Evolutionary conservation across 352 stramenopile genomes (phyloP), one percentile per base, ranked within the genome.

Genomic region (Globisporangium cederbergense): DNA sequence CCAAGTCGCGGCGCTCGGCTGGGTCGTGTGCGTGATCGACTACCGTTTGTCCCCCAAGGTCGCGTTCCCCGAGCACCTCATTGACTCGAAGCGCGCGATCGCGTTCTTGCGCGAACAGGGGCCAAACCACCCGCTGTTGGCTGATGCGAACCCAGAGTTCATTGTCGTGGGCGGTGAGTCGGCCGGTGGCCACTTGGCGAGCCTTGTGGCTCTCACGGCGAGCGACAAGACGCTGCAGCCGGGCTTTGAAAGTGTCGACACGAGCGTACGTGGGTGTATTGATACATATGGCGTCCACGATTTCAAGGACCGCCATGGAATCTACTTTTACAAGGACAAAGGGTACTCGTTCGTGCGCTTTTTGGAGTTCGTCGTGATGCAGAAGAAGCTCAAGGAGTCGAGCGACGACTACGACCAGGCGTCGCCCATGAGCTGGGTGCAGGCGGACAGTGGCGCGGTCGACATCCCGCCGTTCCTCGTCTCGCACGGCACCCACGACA

Each of bases 261-360:
- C 83, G n/a, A 90, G 78, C 40, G 79, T 93, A 2, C 70, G 76
- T 10, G 85, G 68, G 3, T 93, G 85, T 38, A 71, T 93, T 50
- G 85, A 93, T 58, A 77, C 74, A 11, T 93, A 91, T 49, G 85
- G 85, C 16, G 80, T 90, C 43, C 85, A 93, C 58, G 85, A 93
- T 50, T 82, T 93, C 57, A 83, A 74, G 14, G 85, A 93, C 50
- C 81, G 85, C 2, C 72, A 83, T 51, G 80, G 78, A 1, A 80
- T 86, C 46, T 87, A 83, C 51, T 81, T 75, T 58, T 66, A 67
- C 58, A 71, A 68, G 16, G 77, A 89, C 55, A 75, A 78, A 66
- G 74, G 49, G 10, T 59, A 72, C 45, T 76, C 68, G 14, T 63
- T 81, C 25, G 42, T 88, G 43, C 68, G 75, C 10, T 88, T 81